A percentile compares a stretch with the other conserved stretches of the same genome.
These are phyloP conservation scores for Neofusicoccum cordaticola DNA, from an alignment of 2,329 filamentous ascomycete genomes.

Conservation along the genomic window DNA sequence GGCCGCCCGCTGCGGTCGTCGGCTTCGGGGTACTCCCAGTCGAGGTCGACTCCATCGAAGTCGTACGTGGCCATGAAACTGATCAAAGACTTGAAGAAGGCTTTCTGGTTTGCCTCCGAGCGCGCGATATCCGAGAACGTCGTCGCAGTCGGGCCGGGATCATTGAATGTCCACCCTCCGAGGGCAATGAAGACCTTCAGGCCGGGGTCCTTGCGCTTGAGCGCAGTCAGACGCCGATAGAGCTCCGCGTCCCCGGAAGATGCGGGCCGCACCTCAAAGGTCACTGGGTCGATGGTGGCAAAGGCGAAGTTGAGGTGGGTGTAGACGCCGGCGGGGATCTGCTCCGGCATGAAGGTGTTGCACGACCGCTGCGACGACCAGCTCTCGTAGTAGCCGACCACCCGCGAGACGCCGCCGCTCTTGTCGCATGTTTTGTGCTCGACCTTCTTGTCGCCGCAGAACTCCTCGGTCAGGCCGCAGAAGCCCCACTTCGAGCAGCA, in stretches of 20 bases:
- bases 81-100: constrained; percentile 39
- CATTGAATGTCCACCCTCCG: constrained; percentile 44
- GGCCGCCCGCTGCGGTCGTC: constrained; percentile 35
- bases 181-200: constrained; percentile 41
- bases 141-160: constrained; percentile 26
- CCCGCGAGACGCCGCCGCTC: background rate
- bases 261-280: constrained; percentile 26
- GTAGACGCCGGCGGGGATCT: constrained; percentile 24
- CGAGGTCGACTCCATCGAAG: constrained; percentile 48
- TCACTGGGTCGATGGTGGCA: constrained; percentile 21
- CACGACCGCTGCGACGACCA: constrained; percentile 18
- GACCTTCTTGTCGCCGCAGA: constrained; percentile 6
- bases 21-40: constrained; percentile 43
- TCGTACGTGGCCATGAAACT: constrained; percentile 42
- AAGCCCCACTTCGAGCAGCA: background rate
- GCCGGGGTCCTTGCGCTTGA: constrained; percentile 28
- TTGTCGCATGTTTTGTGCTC: background rate
- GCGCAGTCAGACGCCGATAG: constrained; percentile 29
- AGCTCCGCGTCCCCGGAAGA: constrained; percentile 20
- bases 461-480: constrained; percentile 6
- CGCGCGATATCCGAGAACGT: constrained; percentile 36
- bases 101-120: constrained; percentile 25
- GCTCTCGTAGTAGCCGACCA: constrained; percentile 18
- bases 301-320: constrained; percentile 28
- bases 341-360: constrained; percentile 23